A percentile compares a stretch with the other conserved stretches of the same genome.
These are phyloP conservation scores for Trichoderma harzianum DNA, from an alignment of 2,329 filamentous ascomycete species.

Conservation along the genomic window DNA sequence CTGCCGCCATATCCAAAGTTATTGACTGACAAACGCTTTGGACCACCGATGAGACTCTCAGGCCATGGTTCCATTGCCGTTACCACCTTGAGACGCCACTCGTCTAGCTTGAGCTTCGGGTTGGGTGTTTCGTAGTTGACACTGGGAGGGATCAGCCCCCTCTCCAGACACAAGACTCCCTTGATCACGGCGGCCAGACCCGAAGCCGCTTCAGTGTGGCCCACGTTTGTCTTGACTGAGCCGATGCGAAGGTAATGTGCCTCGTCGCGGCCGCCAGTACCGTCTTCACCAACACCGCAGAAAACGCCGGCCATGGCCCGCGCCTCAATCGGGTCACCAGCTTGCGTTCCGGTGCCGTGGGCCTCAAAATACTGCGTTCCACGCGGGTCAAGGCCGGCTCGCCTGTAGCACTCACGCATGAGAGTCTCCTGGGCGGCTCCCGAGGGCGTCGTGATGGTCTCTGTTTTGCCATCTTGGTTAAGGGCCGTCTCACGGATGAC, in stretches of 20 bases:
- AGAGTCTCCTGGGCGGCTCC: not conserved
- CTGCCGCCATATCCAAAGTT: constrained; percentile 34
- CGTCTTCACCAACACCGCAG: not conserved
- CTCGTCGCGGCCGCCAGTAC: constrained; percentile 16
- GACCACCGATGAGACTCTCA: not conserved
- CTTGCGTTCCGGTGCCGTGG: constrained; percentile 38
- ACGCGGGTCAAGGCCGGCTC: not conserved
- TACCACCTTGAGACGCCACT: constrained; percentile 23
- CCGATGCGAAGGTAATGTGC: constrained; percentile 20
- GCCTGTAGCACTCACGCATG: not conserved
- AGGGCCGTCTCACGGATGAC: not conserved
- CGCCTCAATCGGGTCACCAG: constrained; percentile 24
- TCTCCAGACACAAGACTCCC: not conserved
- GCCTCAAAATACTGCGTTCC: constrained; percentile 13
- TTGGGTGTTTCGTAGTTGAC: not conserved
- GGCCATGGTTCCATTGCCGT: constrained; percentile 20
- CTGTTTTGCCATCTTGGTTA: constrained; percentile 15
- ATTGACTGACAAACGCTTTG: constrained; percentile 27
- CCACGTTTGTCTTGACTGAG: constrained; percentile 29
- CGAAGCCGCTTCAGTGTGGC: constrained; percentile 27
- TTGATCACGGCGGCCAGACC: constrained; percentile 24
- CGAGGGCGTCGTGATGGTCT: constrained; percentile 6
- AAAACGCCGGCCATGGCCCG: not conserved
- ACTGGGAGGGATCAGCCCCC: not conserved
- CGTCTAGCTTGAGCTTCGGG: constrained; percentile 9